phyloP scores from a whole-genome alignment of 1,139 yeast genomes.

The Oligophagozyma castellii region DNA sequence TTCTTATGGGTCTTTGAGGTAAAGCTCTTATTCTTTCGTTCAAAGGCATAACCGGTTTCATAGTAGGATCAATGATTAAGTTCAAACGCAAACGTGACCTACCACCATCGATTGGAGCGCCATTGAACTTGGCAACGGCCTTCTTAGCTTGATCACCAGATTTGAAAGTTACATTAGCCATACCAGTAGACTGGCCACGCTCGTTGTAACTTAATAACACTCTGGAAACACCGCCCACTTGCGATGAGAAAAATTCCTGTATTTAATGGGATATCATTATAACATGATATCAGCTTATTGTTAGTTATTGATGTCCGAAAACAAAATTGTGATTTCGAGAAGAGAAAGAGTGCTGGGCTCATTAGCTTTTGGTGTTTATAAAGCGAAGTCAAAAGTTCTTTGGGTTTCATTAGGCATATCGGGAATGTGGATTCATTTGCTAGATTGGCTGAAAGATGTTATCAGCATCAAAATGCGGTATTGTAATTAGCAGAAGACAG shows the following conservation, averaged over 20 bases:
- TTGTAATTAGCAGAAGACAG: no score
- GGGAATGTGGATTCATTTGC: no score
- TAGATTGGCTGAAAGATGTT: no score
- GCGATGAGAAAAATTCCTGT: slow-evolving; percentile 80
- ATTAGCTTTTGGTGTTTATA: no score
- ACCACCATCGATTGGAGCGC: slow-evolving; percentile 89
- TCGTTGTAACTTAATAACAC: slow-evolving; percentile 71
- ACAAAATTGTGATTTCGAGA: not conserved
- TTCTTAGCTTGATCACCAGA: slow-evolving; percentile 51
- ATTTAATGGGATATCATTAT: slow-evolving; percentile 13
- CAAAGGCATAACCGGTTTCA: slow-evolving; percentile 54
- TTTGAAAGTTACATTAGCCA: slow-evolving; percentile 74
- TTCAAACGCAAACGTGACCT: slow-evolving; percentile 67
- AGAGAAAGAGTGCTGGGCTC: not conserved
- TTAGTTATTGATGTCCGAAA: no score
- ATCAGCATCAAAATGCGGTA: no score
- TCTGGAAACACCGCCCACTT: slow-evolving; percentile 72
- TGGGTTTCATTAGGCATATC: no score
- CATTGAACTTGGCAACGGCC: slow-evolving; percentile 79
- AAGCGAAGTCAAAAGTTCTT: no score
- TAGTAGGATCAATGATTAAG: slow-evolving; percentile 73
- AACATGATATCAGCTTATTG: no score
- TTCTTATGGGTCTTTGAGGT: slow-evolving; percentile 13
- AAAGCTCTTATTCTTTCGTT: slow-evolving; percentile 23
- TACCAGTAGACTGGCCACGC: slow-evolving; percentile 83